Conservation (phyloP, 129 eudicot genomes). For the Chrysanthemum makinoi region DNA sequence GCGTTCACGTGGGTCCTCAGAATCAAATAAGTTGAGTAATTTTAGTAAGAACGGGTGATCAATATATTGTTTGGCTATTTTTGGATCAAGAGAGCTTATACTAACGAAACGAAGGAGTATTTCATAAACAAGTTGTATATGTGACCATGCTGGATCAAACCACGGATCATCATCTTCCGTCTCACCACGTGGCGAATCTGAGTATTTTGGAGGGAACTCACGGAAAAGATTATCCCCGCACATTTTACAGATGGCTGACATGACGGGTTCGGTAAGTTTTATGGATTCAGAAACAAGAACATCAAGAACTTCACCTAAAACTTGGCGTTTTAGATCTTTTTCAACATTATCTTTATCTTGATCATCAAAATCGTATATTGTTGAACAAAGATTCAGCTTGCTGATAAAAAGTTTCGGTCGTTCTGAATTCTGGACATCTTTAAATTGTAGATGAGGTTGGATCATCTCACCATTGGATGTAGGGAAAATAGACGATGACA, state of each 20-base stretch:
- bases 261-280: slow-evolving; percentile 51
- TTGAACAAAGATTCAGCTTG: slow-evolving; percentile 59
- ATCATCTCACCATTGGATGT: slow-evolving; percentile 53
- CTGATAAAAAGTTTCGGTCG: slow-evolving; percentile 51
- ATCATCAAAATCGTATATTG: slow-evolving; percentile 52
- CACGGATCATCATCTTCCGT: slow-evolving; percentile 52
- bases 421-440: slow-evolving; percentile 60
- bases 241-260: slow-evolving; percentile 62
- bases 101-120: slow-evolving; percentile 58
- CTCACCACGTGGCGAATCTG: slow-evolving; percentile 46
- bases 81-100: slow-evolving; percentile 47
- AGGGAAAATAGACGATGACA: slow-evolving; percentile 73
- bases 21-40: slow-evolving; percentile 59
- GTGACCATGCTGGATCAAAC: slow-evolving; percentile 79
- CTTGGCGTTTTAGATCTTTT: slow-evolving; percentile 62
- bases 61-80: slow-evolving; percentile 52
- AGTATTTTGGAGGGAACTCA: slow-evolving; percentile 59
- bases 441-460: slow-evolving; percentile 63
- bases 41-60: slow-evolving; percentile 51
- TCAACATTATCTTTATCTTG: slow-evolving; percentile 47
- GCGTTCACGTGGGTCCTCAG: slow-evolving; percentile 75
- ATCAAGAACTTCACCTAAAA: slow-evolving; percentile 58
- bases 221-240: slow-evolving; percentile 60
- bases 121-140: slow-evolving; percentile 70
- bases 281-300: slow-evolving; percentile 50